These are phyloP conservation scores for Xylariaceae sp. DNA, from an alignment of 2,329 filamentous ascomycete species.

Conservation along the genomic window DNA sequence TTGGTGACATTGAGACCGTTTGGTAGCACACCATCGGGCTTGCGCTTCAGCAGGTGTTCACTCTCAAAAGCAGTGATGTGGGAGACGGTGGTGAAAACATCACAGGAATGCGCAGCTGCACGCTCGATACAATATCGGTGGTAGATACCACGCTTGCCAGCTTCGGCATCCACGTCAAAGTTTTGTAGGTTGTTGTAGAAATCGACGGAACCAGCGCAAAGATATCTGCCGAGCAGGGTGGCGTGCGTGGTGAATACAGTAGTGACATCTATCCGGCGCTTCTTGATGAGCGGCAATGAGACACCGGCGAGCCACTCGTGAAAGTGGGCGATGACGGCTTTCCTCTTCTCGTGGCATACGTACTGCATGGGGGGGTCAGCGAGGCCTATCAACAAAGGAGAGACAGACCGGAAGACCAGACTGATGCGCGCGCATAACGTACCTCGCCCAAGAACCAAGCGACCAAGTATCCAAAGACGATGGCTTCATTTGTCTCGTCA, in stretches of 20 bases:
- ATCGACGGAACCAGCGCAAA: conserved; percentile 94
- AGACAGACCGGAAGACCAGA: background rate
- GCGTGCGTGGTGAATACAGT: conserved; percentile 99
- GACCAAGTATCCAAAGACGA: conserved; percentile 94
- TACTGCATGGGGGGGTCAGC: conserved; percentile 52
- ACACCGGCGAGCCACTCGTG: conserved; percentile 98
- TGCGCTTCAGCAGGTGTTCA: conserved; percentile 94
- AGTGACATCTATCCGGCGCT: conserved; percentile 89
- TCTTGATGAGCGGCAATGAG: conserved; percentile 84
- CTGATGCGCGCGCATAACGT: conserved; percentile 29
- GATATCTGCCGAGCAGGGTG: conserved; percentile 88
- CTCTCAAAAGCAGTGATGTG: conserved; percentile 98
- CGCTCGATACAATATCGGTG: conserved; percentile 98
- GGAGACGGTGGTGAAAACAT: conserved; percentile 98
- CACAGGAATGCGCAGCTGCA: conserved; percentile 81
- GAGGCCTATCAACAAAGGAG: background rate
- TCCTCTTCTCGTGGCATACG: conserved; percentile 85
- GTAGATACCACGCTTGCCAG: conserved; percentile 96
- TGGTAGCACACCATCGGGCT: conserved; percentile 91
- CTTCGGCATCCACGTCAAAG: conserved; percentile 95
- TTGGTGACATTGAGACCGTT: conserved; percentile 98
- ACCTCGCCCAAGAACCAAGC: conserved; percentile 99
- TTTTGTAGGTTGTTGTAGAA: conserved; percentile 99
- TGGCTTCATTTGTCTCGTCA: conserved; percentile 93
- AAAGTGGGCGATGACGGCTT: conserved; percentile 94